Evolutionary conservation across 805 yeast species (phyloP).

Genomic region (Wickerhamomyces alni): DNA sequence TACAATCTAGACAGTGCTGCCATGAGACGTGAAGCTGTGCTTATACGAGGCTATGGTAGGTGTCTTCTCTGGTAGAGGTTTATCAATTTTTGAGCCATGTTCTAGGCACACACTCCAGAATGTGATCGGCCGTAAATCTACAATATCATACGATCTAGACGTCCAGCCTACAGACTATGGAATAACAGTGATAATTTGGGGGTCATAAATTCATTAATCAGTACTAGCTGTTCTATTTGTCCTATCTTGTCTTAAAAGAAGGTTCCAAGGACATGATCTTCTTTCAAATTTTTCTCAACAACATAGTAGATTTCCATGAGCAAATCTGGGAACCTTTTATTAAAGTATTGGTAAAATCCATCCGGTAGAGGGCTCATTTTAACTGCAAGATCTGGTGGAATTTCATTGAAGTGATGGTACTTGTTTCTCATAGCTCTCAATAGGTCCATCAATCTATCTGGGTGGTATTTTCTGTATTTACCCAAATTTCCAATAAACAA

Average conservation of each 20-base stretch:
- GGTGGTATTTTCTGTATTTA: constrained; percentile 82
- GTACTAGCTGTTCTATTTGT: background rate
- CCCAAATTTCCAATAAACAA: constrained; percentile 78
- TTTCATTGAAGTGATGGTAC: constrained; percentile 89
- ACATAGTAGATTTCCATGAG: constrained; percentile 69
- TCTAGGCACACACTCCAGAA: too few species aligned
- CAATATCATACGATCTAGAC: too few species aligned
- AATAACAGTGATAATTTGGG: too few species aligned
- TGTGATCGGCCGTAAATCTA: too few species aligned
- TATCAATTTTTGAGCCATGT: too few species aligned
- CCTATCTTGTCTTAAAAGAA: constrained; percentile 28
- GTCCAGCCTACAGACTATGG: too few species aligned
- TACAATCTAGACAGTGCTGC: too few species aligned
- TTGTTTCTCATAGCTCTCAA: constrained; percentile 88
- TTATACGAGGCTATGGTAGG: too few species aligned
- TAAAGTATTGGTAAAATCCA: constrained; percentile 78
- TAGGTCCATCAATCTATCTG: constrained; percentile 74
- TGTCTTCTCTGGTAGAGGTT: too few species aligned
- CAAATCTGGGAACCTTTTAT: constrained; percentile 67
- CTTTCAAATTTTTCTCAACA: constrained; percentile 48
- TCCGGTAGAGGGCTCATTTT: constrained; percentile 77
- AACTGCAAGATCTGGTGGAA: constrained; percentile 59
- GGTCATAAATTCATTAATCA: background rate
- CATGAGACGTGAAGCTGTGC: too few species aligned
- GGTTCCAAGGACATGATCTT: constrained; percentile 53